Evolutionary conservation across 768 basidiomycete species (phyloP).

Genomic region (Leccinum barrowsii): DNA sequence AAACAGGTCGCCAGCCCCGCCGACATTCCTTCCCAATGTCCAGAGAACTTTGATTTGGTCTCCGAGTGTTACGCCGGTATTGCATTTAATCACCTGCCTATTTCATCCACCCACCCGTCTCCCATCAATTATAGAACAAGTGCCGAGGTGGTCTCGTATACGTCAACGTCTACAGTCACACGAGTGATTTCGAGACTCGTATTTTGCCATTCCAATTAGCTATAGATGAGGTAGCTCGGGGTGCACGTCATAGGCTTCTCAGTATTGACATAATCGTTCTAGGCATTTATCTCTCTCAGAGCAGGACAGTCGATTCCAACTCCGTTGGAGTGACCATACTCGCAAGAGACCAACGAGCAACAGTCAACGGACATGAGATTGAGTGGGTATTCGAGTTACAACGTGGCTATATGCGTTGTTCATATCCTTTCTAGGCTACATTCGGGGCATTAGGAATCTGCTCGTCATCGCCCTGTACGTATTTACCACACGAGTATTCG

Average conservation of each 20-base stretch:
- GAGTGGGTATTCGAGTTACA: slow-evolving; percentile 37
- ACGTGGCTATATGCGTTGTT: background rate
- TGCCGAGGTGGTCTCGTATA: slow-evolving; percentile 62
- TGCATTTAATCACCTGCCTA: slow-evolving; percentile 56
- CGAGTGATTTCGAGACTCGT: slow-evolving; percentile 35
- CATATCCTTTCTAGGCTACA: slow-evolving; percentile 44
- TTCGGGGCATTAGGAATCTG: slow-evolving; percentile 57
- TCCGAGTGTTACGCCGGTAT: slow-evolving; percentile 72
- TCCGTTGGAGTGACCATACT: slow-evolving; percentile 67
- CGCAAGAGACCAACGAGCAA: slow-evolving; percentile 62
- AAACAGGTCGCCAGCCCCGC: slow-evolving; percentile 43
- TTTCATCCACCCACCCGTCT: slow-evolving; percentile 24
- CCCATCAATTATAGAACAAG: slow-evolving; percentile 66
- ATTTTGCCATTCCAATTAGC: too few relatives aligned
- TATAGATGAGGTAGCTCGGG: slow-evolving; percentile 54
- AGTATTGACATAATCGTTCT: background rate
- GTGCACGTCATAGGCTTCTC: background rate
- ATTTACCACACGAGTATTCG: background rate
- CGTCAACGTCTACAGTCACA: slow-evolving; percentile 64
- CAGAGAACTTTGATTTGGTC: slow-evolving; percentile 67
- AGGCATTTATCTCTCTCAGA: slow-evolving; percentile 72
- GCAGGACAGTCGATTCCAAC: slow-evolving; percentile 53
- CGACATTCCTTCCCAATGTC: slow-evolving; percentile 57
- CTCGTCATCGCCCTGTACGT: slow-evolving; percentile 69
- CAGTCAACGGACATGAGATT: slow-evolving; percentile 53